Evolutionary conservation across 306 rosid species (phyloP).

Genomic region (Neltuma alba): DNA sequence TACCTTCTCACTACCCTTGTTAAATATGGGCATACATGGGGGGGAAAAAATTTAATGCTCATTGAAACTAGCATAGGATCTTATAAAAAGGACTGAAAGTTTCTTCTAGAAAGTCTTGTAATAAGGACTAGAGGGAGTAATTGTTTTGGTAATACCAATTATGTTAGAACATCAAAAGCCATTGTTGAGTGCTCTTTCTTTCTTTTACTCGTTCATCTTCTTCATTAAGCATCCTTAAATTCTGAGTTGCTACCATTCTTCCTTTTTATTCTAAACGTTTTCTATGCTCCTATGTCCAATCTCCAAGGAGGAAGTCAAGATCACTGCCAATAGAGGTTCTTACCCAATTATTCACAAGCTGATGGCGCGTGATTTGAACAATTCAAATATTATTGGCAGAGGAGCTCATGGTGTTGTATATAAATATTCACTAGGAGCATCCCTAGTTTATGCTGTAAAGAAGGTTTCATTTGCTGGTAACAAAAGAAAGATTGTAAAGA

Average conservation of each 20-base stretch:
- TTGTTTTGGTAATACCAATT: not conserved
- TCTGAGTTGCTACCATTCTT: not conserved
- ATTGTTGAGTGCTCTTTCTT: not conserved
- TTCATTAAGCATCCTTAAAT: not conserved
- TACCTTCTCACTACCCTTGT: too few species aligned
- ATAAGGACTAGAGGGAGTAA: too few species aligned
- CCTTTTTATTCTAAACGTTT: not conserved
- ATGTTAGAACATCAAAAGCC: not conserved
- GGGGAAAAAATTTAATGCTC: too few species aligned
- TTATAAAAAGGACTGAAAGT: too few species aligned
- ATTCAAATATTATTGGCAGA: not conserved
- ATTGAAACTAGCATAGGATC: too few species aligned
- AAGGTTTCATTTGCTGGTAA: not conserved
- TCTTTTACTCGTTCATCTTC: not conserved
- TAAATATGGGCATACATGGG: too few species aligned
- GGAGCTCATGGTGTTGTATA: not conserved
- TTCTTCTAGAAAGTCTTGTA: too few species aligned
- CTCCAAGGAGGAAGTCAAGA: not conserved
- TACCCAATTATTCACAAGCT: not conserved
- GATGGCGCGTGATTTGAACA: not conserved
- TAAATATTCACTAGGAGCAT: not conserved
- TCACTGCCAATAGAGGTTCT: not conserved
- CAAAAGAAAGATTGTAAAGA: conserved; percentile 28
- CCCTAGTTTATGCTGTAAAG: not conserved
- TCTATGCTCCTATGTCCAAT: not conserved